A percentile compares a stretch with the other conserved stretches of the same genome.
Conservation (phyloP, 2,329 filamentous ascomycete species). For the Sporothrix schenckii region DNA sequence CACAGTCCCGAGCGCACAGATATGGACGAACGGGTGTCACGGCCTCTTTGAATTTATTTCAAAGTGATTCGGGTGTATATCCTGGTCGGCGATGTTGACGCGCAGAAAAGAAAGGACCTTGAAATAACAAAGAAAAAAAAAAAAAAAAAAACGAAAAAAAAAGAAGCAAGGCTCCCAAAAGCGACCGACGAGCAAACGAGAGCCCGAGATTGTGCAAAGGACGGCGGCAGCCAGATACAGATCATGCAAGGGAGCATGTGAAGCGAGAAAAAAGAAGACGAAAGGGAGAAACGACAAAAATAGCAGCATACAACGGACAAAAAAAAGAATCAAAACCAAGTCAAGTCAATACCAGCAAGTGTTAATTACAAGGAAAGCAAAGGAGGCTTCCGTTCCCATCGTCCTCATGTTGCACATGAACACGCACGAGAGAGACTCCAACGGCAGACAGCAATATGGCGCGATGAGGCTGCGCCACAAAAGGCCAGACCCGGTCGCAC, state of each 20-base stretch:
- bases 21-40: not conserved
- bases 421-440: constrained; percentile 15
- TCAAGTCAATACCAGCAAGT: no score
- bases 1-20: constrained; percentile 4
- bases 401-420: not conserved
- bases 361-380: no score
- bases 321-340: no score
- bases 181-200: not conserved
- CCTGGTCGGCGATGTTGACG: not conserved
- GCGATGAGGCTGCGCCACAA: constrained; percentile 10
- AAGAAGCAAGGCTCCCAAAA: not conserved
- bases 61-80: not conserved
- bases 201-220: not conserved
- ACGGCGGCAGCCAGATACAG: not conserved
- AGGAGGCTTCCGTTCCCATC: not conserved
- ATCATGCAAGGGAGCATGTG: not conserved
- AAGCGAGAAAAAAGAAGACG: not conserved
- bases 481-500: not conserved
- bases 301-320: not conserved
- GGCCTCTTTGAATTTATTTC: not conserved
- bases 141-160: no score
- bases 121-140: no score
- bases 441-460: constrained; percentile 4
- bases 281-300: not conserved
- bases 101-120: not conserved